phyloP scores from a whole-genome alignment of 805 yeast genomes.

The Saccharomycopsis lassenensis region DNA sequence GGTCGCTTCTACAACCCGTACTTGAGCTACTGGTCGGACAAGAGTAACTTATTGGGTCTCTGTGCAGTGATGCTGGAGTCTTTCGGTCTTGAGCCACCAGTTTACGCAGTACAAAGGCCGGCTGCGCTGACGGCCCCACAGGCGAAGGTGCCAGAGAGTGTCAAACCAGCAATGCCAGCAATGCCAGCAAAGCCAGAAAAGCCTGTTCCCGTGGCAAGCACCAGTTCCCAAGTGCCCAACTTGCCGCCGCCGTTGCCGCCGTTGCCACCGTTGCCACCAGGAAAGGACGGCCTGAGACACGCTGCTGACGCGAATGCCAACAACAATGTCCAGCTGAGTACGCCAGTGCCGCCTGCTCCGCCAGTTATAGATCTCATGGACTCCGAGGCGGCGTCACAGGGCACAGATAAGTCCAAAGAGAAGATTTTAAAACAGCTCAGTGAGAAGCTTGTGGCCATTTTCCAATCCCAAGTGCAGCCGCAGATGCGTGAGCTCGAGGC shows the following conservation, averaged over 20 bases:
- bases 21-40: slow-evolving; percentile 59
- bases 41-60: no score
- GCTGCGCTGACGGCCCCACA: slow-evolving; percentile 2
- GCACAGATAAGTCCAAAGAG: no score
- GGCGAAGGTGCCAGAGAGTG: slow-evolving; percentile 5
- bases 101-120: neutral
- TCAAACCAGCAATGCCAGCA: slow-evolving; percentile 1
- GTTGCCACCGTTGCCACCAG: slow-evolving; percentile 31
- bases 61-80: slow-evolving; percentile 25
- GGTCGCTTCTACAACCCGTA: slow-evolving; percentile 67
- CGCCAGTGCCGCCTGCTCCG: neutral
- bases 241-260: slow-evolving; percentile 10
- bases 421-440: no score
- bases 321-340: slow-evolving; percentile 3
- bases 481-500: slow-evolving; percentile 12
- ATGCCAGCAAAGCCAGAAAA: slow-evolving; percentile 14
- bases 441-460: neutral
- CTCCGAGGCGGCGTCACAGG: no score
- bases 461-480: neutral
- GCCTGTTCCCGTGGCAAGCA: neutral
- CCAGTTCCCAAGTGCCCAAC: neutral
- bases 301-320: no score
- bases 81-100: slow-evolving; percentile 36
- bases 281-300: no score
- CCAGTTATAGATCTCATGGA: slow-evolving; percentile 14